Evolutionary conservation across 2,329 filamentous ascomycete genomes (phyloP), one percentile per base, ranked within the genome.

Genomic region (Phaeosphaeria sp.): DNA sequence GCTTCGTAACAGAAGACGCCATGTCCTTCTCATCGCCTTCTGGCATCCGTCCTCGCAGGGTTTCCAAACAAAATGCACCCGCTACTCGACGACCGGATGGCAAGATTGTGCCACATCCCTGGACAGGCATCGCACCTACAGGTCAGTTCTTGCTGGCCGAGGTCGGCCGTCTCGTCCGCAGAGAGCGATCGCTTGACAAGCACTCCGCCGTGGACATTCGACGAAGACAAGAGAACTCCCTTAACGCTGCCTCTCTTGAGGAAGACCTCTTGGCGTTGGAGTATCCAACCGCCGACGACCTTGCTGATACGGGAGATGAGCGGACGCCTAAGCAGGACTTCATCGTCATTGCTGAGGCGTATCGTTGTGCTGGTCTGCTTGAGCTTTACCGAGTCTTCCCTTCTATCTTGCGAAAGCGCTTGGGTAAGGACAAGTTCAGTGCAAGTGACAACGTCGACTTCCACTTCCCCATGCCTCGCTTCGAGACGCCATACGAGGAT

Each of bases 381-480:
- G 83, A 86, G 60, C 68, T 86, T 20, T 86, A 86, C 64, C 80
- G 81, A 22, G 80, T 82, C 27, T 86, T 85, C 55, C 84, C 84
- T 2, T 80, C 82, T 27, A 73, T 84, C 36, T 74, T 84, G 1
- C 77, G 75, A n/a, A 77, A 77, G 33, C 79, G 82, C 45, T 64
- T 84, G 9, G 73, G 64, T 54, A 74, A 59, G 11, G 67, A 68
- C 51, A 67, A 65, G 24, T 56, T 64, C 39, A 63, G 63, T 33
- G 65, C 64, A 24, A 56, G 59, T 20, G 67, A 65, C 18, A 70
- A 60, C 18, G 64, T 72, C 17, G 66, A 74, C 49, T 71, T 74
- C 49, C 60, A 66, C 21, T 76, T 75, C 20, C 71, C 74, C 0
- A 71, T 69, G 33, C 71, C 68, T 6, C 68, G 74, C 20, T 74